phyloP scores from a whole-genome alignment of 805 yeast species.

The Yarrowia sp. region DNA sequence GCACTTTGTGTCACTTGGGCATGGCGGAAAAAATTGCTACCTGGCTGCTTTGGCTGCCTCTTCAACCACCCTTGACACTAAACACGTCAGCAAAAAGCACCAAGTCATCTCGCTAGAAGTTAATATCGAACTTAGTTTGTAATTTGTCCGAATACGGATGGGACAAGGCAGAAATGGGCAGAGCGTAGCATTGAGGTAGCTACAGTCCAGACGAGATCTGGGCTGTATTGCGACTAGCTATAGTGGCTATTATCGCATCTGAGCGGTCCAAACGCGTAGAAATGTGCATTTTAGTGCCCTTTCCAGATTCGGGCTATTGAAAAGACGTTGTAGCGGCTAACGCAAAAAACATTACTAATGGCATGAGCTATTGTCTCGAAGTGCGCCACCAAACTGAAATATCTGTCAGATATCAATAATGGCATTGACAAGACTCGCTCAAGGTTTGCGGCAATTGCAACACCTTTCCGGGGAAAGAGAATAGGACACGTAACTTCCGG shows the following conservation, averaged over 20 bases:
- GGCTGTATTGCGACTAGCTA: neutral
- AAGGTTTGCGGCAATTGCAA: neutral
- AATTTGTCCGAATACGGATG: constrained; percentile 11
- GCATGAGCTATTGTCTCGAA: neutral
- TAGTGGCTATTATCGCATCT: neutral
- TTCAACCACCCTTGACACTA: neutral
- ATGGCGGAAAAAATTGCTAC: neutral
- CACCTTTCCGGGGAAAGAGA: neutral
- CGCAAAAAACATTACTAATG: neutral
- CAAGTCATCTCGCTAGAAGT: constrained; percentile 15
- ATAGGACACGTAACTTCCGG: neutral
- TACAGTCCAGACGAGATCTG: neutral
- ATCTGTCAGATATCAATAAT: neutral
- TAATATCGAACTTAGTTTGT: neutral
- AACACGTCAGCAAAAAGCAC: constrained; percentile 9
- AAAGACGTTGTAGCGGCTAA: neutral
- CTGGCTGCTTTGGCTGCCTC: neutral
- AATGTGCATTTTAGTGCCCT: neutral
- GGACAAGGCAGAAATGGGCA: neutral
- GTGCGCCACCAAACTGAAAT: neutral
- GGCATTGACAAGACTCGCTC: neutral
- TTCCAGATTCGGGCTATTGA: no score
- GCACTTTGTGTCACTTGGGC: no score
- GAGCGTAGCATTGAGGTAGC: neutral
- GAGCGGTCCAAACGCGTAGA: neutral